These are phyloP conservation scores for Cordyceps javanica DNA, from an alignment of 2,329 filamentous ascomycete species.

Conservation along the genomic window DNA sequence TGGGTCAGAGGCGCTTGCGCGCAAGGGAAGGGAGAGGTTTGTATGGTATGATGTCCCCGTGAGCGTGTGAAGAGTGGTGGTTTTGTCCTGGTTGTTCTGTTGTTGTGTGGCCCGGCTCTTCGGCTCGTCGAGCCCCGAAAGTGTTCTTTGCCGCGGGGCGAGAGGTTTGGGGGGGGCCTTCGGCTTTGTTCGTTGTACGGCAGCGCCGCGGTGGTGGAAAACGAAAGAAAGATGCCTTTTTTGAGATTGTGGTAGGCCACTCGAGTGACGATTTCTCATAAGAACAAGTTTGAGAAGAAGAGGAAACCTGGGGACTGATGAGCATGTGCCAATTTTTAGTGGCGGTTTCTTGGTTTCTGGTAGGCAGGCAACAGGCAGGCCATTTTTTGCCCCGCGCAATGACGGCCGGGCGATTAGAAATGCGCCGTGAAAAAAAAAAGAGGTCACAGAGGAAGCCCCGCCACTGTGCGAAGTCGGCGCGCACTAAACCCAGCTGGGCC, in stretches of 20 bases:
- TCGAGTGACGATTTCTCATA: background rate
- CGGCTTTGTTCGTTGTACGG: too few species aligned
- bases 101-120: background rate
- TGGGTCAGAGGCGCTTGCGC: too few species aligned
- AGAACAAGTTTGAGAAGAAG: too few species aligned
- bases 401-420: constrained; percentile 11
- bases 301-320: too few species aligned
- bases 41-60: background rate
- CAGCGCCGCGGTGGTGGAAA: background rate
- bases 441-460: background rate
- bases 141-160: background rate
- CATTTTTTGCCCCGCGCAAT: constrained; percentile 6
- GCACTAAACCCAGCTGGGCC: background rate
- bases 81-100: background rate
- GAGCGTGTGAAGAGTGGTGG: too few species aligned
- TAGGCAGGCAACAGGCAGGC: too few species aligned
- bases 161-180: background rate
- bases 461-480: constrained; percentile 10
- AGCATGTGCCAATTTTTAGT: background rate
- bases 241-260: background rate
- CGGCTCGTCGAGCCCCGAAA: background rate
- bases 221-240: background rate
- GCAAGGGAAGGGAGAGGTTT: too few species aligned
- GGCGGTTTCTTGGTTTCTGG: constrained; percentile 1
- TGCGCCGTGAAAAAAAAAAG: too few species aligned